Conservation (phyloP, 2,329 filamentous ascomycete species). For the Scedosporium aurantiacum region DNA sequence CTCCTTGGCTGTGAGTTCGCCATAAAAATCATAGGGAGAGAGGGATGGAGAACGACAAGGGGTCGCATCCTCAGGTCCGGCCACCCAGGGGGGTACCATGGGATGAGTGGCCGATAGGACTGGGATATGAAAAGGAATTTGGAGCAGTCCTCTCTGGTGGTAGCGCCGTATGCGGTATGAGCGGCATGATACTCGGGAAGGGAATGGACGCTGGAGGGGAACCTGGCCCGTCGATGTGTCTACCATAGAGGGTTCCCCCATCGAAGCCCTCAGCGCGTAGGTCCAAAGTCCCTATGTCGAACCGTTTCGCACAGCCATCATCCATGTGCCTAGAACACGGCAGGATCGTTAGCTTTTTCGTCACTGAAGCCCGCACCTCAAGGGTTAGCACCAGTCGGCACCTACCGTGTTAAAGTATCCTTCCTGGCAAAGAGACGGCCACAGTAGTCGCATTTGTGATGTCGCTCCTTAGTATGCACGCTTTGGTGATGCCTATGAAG, state of each 20-base stretch:
- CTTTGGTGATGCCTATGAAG: constrained; percentile 51
- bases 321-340: constrained; percentile 52
- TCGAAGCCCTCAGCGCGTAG: constrained; percentile 24
- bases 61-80: too few relatives aligned
- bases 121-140: too few relatives aligned
- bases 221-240: neutral
- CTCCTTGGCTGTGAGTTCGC: too few relatives aligned
- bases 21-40: too few relatives aligned
- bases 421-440: constrained; percentile 64
- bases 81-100: too few relatives aligned
- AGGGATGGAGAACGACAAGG: too few relatives aligned
- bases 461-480: constrained; percentile 64
- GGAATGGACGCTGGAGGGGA: neutral
- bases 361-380: neutral
- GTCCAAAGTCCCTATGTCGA: constrained; percentile 44
- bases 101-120: too few relatives aligned
- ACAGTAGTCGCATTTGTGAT: constrained; percentile 61
- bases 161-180: neutral
- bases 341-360: neutral
- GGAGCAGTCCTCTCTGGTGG: neutral
- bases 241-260: neutral
- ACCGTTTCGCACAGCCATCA: constrained; percentile 62
- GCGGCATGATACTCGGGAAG: neutral
- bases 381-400: neutral
- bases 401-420: constrained; percentile 70